These are phyloP conservation scores for Cyclotella cryptica DNA, from an alignment of 108 stramenopile genomes.

Conservation along the genomic window DNA sequence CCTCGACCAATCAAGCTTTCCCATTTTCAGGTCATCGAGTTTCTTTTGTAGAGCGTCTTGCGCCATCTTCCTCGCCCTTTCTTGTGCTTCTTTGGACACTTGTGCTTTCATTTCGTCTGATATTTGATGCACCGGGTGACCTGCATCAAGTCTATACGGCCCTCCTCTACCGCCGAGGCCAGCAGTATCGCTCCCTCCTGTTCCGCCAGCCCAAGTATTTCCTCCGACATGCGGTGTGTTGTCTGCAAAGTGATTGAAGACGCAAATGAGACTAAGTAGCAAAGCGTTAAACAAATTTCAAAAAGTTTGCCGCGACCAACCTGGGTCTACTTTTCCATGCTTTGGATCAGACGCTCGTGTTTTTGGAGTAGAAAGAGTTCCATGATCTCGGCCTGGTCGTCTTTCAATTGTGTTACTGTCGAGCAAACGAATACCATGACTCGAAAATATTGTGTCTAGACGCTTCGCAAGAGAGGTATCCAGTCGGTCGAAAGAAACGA, in stretches of 20 bases:
- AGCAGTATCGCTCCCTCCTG: conserved; percentile 74
- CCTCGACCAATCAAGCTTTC: conserved; percentile 70
- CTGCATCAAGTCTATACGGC: conserved; percentile 88
- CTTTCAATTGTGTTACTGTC: neutral
- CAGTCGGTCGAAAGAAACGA: conserved; percentile 84
- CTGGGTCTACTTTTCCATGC: conserved; percentile 59
- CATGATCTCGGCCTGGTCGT: conserved; percentile 8
- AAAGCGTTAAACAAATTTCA: neutral
- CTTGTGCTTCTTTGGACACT: conserved; percentile 74
- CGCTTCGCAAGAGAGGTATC: conserved; percentile 52
- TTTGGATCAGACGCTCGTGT: conserved; percentile 59
- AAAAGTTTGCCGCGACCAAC: neutral
- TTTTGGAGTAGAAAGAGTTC: conserved; percentile 49
- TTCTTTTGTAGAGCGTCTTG: conserved; percentile 70
- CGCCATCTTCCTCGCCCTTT: conserved; percentile 73
- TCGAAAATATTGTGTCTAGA: conserved; percentile 57
- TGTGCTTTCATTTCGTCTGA: conserved; percentile 85
- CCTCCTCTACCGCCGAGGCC: conserved; percentile 92
- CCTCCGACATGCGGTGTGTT: conserved; percentile 88
- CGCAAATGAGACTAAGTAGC: neutral
- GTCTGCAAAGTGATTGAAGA: conserved; percentile 13
- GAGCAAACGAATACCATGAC: conserved; percentile 57
- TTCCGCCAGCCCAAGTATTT: conserved; percentile 79
- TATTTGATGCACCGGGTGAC: conserved; percentile 89
- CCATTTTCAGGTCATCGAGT: conserved; percentile 84